A percentile compares a stretch with the other conserved stretches of the same genome.
These are phyloP conservation scores for Venturia carpophila DNA, from an alignment of 2,329 filamentous ascomycete species.

Conservation along the genomic window DNA sequence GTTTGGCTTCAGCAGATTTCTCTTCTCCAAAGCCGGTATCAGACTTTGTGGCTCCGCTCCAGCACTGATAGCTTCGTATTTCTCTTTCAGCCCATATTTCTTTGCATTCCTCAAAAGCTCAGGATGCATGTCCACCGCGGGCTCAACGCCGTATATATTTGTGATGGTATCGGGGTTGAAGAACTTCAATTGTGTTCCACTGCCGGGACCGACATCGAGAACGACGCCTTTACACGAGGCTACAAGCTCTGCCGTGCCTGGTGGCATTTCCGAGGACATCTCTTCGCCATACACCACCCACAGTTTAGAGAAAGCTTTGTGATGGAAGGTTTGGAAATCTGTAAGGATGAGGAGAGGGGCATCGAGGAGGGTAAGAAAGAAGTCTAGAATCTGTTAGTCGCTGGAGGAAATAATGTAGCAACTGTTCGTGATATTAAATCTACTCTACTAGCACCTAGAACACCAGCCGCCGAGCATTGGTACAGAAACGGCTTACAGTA, in stretches of 20 bases:
- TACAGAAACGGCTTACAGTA: neutral
- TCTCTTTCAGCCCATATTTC: constrained; percentile 36
- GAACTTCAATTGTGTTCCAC: constrained; percentile 42
- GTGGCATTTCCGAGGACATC: constrained; percentile 33
- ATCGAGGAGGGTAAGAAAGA: constrained; percentile 8
- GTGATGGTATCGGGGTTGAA: constrained; percentile 34
- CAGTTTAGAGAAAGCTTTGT: constrained; percentile 18
- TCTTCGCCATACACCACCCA: constrained; percentile 23
- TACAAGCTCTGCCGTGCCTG: constrained; percentile 26
- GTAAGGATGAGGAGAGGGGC: constrained; percentile 14
- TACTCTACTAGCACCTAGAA: neutral
- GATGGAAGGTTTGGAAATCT: constrained; percentile 14
- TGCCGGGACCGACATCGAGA: constrained; percentile 42
- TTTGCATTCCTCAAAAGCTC: constrained; percentile 36
- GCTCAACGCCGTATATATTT: constrained; percentile 49
- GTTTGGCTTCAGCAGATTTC: constrained; percentile 31
- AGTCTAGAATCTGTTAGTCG: neutral
- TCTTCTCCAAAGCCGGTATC: constrained; percentile 37
- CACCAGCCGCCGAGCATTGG: neutral
- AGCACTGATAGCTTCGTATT: constrained; percentile 44
- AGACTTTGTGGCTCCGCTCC: constrained; percentile 41
- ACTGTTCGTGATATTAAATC: neutral
- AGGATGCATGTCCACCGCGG: constrained; percentile 41
- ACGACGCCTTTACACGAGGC: constrained; percentile 27
- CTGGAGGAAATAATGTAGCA: neutral